Percentiles rank a stretch among this genome's conserved stretches.
These are phyloP conservation scores for Crithidia brevicula DNA, from an alignment of 208 protist species.

Conservation along the genomic window DNA sequence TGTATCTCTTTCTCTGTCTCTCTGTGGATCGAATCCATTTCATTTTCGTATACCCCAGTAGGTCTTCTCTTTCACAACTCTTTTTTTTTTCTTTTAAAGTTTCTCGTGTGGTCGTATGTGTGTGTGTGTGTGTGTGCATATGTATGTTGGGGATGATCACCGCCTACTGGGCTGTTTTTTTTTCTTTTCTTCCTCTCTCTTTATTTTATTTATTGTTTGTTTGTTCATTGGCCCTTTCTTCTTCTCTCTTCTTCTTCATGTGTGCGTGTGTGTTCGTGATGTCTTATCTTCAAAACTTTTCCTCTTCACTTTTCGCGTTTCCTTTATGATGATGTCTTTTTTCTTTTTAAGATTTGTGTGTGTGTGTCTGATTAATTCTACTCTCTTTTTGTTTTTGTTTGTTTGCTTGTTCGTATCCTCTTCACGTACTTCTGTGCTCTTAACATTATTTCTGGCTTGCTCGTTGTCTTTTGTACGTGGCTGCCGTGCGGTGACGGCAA, in stretches of 20 bases:
- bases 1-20: too few species aligned
- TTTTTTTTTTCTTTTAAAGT: constrained; percentile 9
- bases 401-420: neutral
- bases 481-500: too few species aligned
- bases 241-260: neutral
- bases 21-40: too few species aligned
- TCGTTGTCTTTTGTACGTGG: constrained; percentile 7
- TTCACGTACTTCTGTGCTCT: neutral
- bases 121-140: neutral
- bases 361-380: neutral
- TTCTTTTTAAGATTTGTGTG: neutral
- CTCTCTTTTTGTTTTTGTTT: neutral
- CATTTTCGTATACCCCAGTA: too few species aligned
- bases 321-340: too few species aligned
- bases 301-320: neutral
- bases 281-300: too few species aligned
- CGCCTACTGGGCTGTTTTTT: neutral
- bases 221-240: neutral
- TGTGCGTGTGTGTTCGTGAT: too few species aligned
- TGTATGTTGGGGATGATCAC: too few species aligned
- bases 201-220: neutral
- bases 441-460: constrained; percentile 17
- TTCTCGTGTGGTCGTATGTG: neutral
- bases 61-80: neutral
- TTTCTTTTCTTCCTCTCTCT: neutral